These are phyloP conservation scores for Pythium insidiosum DNA, from an alignment of 352 stramenopile genomes.

Conservation along the genomic window DNA sequence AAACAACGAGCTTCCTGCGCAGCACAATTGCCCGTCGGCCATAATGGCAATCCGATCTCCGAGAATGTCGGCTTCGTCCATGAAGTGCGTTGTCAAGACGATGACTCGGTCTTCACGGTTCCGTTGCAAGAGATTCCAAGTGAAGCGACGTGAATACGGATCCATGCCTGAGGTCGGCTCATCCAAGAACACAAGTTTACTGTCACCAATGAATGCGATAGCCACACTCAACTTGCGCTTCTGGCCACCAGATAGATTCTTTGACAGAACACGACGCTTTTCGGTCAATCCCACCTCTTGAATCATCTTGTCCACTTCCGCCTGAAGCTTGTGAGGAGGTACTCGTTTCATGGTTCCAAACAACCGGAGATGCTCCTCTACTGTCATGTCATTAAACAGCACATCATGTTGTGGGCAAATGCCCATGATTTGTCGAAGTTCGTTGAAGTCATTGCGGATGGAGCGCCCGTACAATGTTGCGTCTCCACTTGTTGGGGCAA, in stretches of 20 bases:
- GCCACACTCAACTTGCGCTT: slow-evolving; percentile 95
- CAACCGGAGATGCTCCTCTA: slow-evolving; percentile 92
- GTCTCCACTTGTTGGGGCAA: slow-evolving; percentile 42
- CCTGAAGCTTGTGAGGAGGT: slow-evolving; percentile 7
- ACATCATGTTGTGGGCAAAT: slow-evolving; percentile 97
- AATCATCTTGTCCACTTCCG: slow-evolving; percentile 33
- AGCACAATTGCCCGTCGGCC: slow-evolving; percentile 84
- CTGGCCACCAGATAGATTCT: slow-evolving; percentile 85
- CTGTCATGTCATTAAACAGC: slow-evolving; percentile 91
- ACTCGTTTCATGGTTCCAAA: slow-evolving; percentile 91
- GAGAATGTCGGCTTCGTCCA: slow-evolving; percentile 70
- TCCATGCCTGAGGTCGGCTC: slow-evolving; percentile 95
- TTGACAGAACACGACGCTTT: slow-evolving; percentile 64
- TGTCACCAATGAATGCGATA: slow-evolving; percentile 93
- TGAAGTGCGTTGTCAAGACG: slow-evolving; percentile 77
- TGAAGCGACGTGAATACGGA: slow-evolving; percentile 90
- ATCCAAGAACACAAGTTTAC: slow-evolving; percentile 86
- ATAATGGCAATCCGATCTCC: slow-evolving; percentile 90
- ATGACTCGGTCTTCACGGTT: slow-evolving; percentile 85
- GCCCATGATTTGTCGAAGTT: slow-evolving; percentile 89
- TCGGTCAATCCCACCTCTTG: slow-evolving; percentile 84
- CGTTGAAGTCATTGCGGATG: slow-evolving; percentile 66
- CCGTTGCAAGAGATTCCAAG: slow-evolving; percentile 90
- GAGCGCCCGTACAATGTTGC: slow-evolving; percentile 68
- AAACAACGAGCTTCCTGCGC: slow-evolving; percentile 82